Evolutionary conservation across 164 flowering plant species (phyloP), one percentile per base, ranked within the genome.

Genomic region (Pachysandra terminalis): DNA sequence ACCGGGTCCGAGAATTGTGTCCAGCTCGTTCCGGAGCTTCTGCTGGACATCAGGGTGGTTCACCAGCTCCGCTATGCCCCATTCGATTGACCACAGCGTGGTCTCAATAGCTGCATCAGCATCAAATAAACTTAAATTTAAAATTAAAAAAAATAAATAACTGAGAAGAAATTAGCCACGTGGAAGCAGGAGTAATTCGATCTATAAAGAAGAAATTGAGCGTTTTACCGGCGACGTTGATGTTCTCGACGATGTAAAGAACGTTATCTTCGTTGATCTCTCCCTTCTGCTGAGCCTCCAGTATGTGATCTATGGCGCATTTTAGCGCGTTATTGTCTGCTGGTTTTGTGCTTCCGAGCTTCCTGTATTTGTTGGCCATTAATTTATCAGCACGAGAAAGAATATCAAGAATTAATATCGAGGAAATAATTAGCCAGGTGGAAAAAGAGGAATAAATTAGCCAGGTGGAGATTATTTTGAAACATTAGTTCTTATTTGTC

Each of bases 201-300:
- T 32, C 37, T 32, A 32, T 32, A 32, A 3, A 32, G 37, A 32
- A 32, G 7, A 32, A 32, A 32, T 32, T 3, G 7, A 32, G 37
- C n/a, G 19, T 9, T 59, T 41, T 74, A 87, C 91, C 91, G 26
- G 91, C 91, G 45, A 87, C 91, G 49, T 86, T 86, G 70, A 86
- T 86, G 72, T 86, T 86, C 77, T 86, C 90, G 16, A 86, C 87
- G 40, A 87, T 87, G 83, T 87, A 85, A 52, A 87, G 91, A 19
- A 87, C 91, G 64, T 87, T 87, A 73, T 85, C 87, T 73, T 87
- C 91, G 61, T 85, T 87, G 72, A 87, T 87, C 77, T 87, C 91
- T 16, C 91, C 91, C 78, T 87, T 87, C 64, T 83, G 71, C 64
- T 87, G 87, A 7, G 91, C 89, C 10, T 87, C 91, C 56, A 87